These are phyloP conservation scores for Phytophthora crassamura DNA, from an alignment of 352 stramenopile species.

Conservation along the genomic window DNA sequence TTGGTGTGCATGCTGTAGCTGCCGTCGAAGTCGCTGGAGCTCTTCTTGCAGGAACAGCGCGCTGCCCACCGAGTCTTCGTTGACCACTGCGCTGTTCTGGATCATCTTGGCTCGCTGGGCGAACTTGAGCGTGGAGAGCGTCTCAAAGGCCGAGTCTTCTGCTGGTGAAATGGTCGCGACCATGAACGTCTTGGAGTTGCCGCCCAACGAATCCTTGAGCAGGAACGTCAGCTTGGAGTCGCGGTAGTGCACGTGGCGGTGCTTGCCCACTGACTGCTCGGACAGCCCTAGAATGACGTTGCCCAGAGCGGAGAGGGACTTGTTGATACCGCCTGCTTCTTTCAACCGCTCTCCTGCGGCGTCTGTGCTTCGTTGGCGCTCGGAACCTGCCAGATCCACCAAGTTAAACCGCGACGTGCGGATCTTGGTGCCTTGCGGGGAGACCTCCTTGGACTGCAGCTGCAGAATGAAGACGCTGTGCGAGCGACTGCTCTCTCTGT, in stretches of 20 bases:
- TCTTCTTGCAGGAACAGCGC: constrained; percentile 76
- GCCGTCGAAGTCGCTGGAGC: constrained; percentile 59
- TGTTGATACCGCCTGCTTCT: constrained; percentile 97
- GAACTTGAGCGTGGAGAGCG: constrained; percentile 87
- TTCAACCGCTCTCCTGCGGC: constrained; percentile 95
- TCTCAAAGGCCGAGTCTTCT: constrained; percentile 87
- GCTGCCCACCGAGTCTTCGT: constrained; percentile 80
- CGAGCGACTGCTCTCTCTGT: constrained; percentile 83
- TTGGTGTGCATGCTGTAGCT: constrained; percentile 63
- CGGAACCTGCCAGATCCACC: constrained; percentile 98
- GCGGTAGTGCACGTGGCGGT: constrained; percentile 85
- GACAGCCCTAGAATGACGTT: constrained; percentile 95
- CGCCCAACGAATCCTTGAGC: constrained; percentile 84
- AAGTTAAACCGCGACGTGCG: constrained; percentile 95
- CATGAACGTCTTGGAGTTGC: constrained; percentile 91
- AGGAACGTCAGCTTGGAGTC: constrained; percentile 89
- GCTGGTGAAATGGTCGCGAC: constrained; percentile 84
- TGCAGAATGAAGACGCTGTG: constrained; percentile 89
- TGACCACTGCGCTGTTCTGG: constrained; percentile 85
- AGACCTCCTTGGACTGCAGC: constrained; percentile 73
- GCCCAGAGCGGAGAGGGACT: constrained; percentile 95
- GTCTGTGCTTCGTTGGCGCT: constrained; percentile 96
- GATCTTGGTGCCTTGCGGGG: constrained; percentile 65
- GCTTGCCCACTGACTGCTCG: constrained; percentile 80
- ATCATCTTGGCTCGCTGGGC: constrained; percentile 87